Conservation (phyloP, 352 stramenopile species). For the Phytophthora europaea region DNA sequence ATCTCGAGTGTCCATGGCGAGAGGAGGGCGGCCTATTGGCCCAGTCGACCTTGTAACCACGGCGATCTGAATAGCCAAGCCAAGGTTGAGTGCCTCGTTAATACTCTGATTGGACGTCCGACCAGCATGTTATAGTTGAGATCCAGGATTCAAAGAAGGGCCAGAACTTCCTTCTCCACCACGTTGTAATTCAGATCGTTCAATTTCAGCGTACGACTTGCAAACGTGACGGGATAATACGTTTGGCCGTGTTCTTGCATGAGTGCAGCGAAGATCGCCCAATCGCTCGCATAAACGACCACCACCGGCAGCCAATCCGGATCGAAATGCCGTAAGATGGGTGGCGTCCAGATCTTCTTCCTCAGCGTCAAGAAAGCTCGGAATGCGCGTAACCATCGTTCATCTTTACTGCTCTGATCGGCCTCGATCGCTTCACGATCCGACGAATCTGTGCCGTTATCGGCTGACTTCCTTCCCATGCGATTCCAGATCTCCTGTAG, state of each 20-base stretch:
- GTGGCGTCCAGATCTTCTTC: background rate
- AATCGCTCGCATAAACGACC: background rate
- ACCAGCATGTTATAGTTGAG: conserved; percentile 11
- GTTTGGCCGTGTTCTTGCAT: conserved; percentile 21
- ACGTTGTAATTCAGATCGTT: conserved; percentile 20
- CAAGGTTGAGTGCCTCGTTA: conserved; percentile 6
- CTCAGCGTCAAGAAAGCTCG: background rate
- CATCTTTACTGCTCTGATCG: background rate
- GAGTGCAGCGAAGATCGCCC: background rate
- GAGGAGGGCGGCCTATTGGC: conserved; percentile 1
- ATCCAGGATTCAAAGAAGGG: conserved; percentile 9
- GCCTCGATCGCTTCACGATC: too few species aligned
- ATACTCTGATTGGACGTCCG: background rate
- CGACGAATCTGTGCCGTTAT: too few species aligned
- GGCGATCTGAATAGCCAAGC: conserved; percentile 11
- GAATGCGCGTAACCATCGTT: background rate
- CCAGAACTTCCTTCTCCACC: conserved; percentile 9
- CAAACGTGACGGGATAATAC: conserved; percentile 14
- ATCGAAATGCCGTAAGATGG: background rate
- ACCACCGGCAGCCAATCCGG: background rate
- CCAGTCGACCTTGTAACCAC: background rate
- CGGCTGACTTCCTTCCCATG: too few species aligned
- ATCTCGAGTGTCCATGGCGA: background rate
- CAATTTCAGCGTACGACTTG: conserved; percentile 13
- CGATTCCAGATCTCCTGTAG: too few species aligned